Evolutionary conservation across 2,329 filamentous ascomycete genomes (phyloP).

Genomic region (Phoma herbarum): DNA sequence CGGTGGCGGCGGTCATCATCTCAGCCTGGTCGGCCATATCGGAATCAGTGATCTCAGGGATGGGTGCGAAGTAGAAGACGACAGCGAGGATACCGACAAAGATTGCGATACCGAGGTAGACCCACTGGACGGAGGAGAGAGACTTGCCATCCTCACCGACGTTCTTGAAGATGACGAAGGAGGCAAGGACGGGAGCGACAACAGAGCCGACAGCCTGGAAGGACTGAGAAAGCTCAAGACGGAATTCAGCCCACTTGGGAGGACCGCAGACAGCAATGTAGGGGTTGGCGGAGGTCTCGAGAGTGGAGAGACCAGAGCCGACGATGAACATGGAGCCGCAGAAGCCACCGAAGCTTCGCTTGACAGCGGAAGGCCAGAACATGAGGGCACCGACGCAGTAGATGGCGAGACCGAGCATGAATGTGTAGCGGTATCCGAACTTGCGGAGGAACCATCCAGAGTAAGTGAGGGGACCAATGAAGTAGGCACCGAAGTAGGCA

Average conservation of each 20-base stretch:
- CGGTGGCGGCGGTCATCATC: constrained; percentile 53
- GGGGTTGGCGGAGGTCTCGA: constrained; percentile 81
- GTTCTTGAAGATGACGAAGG: constrained; percentile 75
- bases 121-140: constrained; percentile 76
- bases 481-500: constrained; percentile 70
- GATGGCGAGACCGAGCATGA: constrained; percentile 75
- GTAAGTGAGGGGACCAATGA: constrained; percentile 62
- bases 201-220: constrained; percentile 81
- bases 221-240: constrained; percentile 79
- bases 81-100: constrained; percentile 74
- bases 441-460: constrained; percentile 70
- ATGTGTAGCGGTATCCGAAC: constrained; percentile 81
- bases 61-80: constrained; percentile 71
- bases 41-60: constrained; percentile 74
- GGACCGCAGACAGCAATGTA: constrained; percentile 80
- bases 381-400: constrained; percentile 77
- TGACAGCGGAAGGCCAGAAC: constrained; percentile 83
- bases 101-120: constrained; percentile 79
- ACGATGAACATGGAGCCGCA: constrained; percentile 76
- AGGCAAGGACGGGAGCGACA: constrained; percentile 75
- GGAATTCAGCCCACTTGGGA: constrained; percentile 76
- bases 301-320: constrained; percentile 74
- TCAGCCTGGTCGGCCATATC: constrained; percentile 63
- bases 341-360: constrained; percentile 77
- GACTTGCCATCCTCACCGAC: constrained; percentile 65